Evolutionary conservation across 78 protist species (phyloP).

Genomic region (Anaeramoeba flamelloides): DNA sequence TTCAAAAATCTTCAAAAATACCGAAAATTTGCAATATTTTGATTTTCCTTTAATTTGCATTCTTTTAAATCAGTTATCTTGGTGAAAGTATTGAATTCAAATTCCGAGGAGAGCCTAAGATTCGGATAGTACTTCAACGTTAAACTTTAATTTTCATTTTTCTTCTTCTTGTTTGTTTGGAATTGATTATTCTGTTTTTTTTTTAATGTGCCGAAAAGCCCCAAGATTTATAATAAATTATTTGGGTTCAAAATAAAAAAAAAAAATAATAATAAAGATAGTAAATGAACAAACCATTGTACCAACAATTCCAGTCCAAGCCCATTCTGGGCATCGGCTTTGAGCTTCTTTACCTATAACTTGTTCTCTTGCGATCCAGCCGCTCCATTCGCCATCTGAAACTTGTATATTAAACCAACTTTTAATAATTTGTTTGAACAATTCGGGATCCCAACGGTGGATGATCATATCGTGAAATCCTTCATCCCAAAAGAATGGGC

Average conservation of each 20-base stretch:
- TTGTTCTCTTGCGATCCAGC: not conserved
- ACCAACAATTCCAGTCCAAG: not conserved
- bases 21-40: too few relatives aligned
- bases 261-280: not conserved
- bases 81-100: too few relatives aligned
- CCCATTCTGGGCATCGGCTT: not conserved
- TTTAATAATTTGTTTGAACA: not conserved
- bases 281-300: not conserved
- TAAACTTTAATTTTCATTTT: too few relatives aligned
- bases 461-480: not conserved
- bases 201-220: too few relatives aligned
- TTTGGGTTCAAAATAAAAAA: not conserved
- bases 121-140: too few relatives aligned
- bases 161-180: too few relatives aligned
- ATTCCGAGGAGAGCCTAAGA: too few relatives aligned
- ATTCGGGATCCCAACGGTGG: not conserved
- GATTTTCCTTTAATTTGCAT: too few relatives aligned
- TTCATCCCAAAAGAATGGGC: constrained; percentile 2
- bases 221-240: too few relatives aligned
- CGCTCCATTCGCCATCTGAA: not conserved
- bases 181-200: too few relatives aligned
- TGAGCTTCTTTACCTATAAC: not conserved
- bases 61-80: too few relatives aligned
- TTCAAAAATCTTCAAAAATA: too few relatives aligned
- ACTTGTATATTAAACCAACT: not conserved